These are phyloP conservation scores for Sisymbrium altissimum DNA, from an alignment of 345 rosid species.

Conservation along the genomic window DNA sequence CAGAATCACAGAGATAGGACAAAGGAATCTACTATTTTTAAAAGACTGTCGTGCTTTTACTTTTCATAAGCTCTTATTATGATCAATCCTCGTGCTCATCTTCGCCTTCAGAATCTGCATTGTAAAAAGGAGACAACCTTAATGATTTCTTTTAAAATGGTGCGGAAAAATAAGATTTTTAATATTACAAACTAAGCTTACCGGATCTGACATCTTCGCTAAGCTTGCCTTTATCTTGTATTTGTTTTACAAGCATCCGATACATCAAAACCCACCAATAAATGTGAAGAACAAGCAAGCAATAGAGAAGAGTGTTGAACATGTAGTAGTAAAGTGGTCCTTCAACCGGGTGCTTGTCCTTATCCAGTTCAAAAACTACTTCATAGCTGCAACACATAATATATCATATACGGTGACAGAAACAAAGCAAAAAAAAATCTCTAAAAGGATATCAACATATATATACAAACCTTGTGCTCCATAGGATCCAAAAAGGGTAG, in stretches of 20 bases:
- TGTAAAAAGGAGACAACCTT: background rate
- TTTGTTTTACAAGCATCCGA: conserved; percentile 57
- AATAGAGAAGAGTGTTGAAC: conserved; percentile 74
- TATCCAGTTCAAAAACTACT: conserved; percentile 49
- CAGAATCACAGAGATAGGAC: background rate
- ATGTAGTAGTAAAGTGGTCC: conserved; percentile 61
- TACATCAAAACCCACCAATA: conserved; percentile 79
- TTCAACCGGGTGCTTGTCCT: conserved; percentile 41
- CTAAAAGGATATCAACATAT: background rate
- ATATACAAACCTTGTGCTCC: conserved; percentile 71
- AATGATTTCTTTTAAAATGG: background rate
- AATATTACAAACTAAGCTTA: conserved; percentile 14
- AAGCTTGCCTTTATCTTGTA: conserved; percentile 56
- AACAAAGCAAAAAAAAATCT: background rate
- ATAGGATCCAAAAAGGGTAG: conserved; percentile 67
- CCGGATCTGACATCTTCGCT: conserved; percentile 76
- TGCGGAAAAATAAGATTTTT: background rate
- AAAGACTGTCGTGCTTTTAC: background rate
- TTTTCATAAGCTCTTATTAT: conserved; percentile 1
- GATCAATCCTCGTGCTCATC: conserved; percentile 70
- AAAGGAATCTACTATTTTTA: background rate
- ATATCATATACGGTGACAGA: background rate
- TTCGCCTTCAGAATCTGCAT: conserved; percentile 79
- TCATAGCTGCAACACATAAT: conserved; percentile 54
- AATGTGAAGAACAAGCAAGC: conserved; percentile 57